Conservation (phyloP, 495 filamentous ascomycete genomes). For the Tuber borchii region DNA sequence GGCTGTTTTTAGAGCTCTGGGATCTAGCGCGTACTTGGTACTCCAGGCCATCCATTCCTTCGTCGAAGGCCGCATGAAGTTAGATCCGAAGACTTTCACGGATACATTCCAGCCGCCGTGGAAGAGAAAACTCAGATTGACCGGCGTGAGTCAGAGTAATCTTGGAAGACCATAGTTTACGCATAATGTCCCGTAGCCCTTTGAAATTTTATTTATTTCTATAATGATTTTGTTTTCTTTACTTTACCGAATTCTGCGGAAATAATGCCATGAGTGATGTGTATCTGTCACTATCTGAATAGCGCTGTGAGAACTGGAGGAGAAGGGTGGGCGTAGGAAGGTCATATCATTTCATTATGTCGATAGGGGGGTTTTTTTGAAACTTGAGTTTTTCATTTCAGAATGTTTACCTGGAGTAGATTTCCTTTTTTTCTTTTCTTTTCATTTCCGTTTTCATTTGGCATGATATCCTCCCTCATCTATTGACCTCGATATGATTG, state of each 20-base stretch:
- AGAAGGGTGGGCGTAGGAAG: neutral
- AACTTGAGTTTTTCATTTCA: constrained; percentile 2
- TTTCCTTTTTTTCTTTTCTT: neutral
- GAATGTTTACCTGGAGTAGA: constrained; percentile 17
- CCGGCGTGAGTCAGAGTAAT: constrained; percentile 38
- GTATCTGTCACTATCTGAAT: neutral
- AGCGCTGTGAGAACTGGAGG: neutral
- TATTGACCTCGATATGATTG: neutral
- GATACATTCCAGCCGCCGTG: constrained; percentile 43
- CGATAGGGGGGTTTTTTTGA: constrained; percentile 1
- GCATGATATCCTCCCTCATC: neutral
- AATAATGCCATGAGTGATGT: neutral
- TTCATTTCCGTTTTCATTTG: constrained; percentile 2
- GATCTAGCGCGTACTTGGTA: constrained; percentile 71
- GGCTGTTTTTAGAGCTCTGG: constrained; percentile 75
- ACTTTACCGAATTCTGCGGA: neutral
- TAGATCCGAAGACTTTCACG: constrained; percentile 45
- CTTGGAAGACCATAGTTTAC: constrained; percentile 37
- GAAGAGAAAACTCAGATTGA: constrained; percentile 30
- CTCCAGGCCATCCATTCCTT: constrained; percentile 75
- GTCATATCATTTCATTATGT: constrained; percentile 5
- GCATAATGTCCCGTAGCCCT: neutral
- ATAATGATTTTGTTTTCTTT: neutral
- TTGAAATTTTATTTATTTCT: neutral
- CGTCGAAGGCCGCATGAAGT: constrained; percentile 75